These are phyloP conservation scores for Liquidambar formosana DNA, from an alignment of 164 flowering plant species.

Conservation along the genomic window DNA sequence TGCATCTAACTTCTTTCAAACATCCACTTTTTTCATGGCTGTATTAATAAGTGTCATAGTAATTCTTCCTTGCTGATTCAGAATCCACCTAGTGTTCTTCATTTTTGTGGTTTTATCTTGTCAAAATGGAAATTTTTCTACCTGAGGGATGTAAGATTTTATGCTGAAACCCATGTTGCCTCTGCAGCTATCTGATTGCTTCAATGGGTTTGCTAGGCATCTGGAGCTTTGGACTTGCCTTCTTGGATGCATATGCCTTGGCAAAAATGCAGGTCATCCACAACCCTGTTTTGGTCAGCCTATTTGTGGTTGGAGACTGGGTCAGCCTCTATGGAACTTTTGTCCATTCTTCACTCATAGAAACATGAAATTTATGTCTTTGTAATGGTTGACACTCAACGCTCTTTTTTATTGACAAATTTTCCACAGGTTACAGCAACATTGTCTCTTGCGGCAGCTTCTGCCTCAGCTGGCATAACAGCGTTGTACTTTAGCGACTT, in stretches of 20 bases:
- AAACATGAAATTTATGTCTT: background rate
- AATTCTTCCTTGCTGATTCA: background rate
- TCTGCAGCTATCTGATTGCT: slow-evolving; percentile 71
- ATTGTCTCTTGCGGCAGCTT: slow-evolving; percentile 73
- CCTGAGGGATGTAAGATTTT: background rate
- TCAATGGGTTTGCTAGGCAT: slow-evolving; percentile 77
- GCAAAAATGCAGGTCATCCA: slow-evolving; percentile 38
- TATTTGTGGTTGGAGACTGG: slow-evolving; percentile 79
- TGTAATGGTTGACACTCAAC: background rate
- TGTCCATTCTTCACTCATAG: background rate
- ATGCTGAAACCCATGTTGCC: background rate
- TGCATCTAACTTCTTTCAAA: too few species aligned
- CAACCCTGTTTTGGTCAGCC: slow-evolving; percentile 56
- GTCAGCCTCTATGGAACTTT: slow-evolving; percentile 32
- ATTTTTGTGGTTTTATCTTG: background rate
- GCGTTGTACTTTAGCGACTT: slow-evolving; percentile 54
- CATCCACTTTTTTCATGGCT: background rate
- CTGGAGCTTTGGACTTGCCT: slow-evolving; percentile 81
- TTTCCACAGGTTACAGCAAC: slow-evolving; percentile 54
- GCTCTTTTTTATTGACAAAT: background rate
- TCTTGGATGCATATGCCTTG: slow-evolving; percentile 62
- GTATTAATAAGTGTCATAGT: background rate
- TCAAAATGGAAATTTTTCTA: background rate
- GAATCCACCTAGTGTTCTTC: background rate
- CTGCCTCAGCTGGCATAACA: slow-evolving; percentile 65